Conservation (phyloP, 192 early-diverging fungal species). For the Chytriomyces sp. region DNA sequence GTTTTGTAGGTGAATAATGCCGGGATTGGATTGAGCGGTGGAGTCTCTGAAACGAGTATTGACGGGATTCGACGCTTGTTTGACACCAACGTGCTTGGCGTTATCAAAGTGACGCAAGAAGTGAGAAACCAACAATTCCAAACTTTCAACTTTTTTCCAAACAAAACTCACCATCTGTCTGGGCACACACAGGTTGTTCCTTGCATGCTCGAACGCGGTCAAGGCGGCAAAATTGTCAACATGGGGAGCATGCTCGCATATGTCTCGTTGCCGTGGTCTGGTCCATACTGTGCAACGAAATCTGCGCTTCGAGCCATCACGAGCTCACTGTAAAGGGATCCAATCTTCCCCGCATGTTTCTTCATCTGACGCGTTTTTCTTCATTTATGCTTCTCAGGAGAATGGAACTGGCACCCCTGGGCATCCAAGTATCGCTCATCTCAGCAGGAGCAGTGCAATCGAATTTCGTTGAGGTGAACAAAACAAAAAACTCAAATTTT, state of each 20-base stretch:
- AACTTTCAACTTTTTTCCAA: not conserved
- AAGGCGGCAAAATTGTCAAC: slow-evolving; percentile 8
- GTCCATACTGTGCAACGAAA: slow-evolving; percentile 34
- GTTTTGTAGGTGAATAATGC: slow-evolving; percentile 38
- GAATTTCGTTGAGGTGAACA: slow-evolving; percentile 9
- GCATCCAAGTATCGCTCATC: slow-evolving; percentile 32
- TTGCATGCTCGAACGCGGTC: slow-evolving; percentile 21
- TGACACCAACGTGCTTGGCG: slow-evolving; percentile 35
- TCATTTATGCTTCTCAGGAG: not conserved
- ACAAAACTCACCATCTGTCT: not conserved
- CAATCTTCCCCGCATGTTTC: not conserved
- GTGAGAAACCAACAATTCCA: slow-evolving; percentile 1
- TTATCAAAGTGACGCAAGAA: slow-evolving; percentile 28
- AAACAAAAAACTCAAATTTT: not conserved
- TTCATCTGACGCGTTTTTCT: not conserved
- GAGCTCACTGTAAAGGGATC: slow-evolving; percentile 7
- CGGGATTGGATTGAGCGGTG: slow-evolving; percentile 37
- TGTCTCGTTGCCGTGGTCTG: slow-evolving; percentile 33
- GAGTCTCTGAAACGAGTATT: slow-evolving; percentile 22
- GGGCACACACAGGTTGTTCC: slow-evolving; percentile 39
- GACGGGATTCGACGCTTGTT: slow-evolving; percentile 13
- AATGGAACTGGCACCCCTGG: slow-evolving; percentile 35
- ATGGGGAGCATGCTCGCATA: slow-evolving; percentile 40
- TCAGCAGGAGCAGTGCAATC: slow-evolving; percentile 32
- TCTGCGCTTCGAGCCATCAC: slow-evolving; percentile 29